These are phyloP conservation scores for Monilinia vaccinii-corymbosi DNA, from an alignment of 2,329 filamentous ascomycete species.

Conservation along the genomic window DNA sequence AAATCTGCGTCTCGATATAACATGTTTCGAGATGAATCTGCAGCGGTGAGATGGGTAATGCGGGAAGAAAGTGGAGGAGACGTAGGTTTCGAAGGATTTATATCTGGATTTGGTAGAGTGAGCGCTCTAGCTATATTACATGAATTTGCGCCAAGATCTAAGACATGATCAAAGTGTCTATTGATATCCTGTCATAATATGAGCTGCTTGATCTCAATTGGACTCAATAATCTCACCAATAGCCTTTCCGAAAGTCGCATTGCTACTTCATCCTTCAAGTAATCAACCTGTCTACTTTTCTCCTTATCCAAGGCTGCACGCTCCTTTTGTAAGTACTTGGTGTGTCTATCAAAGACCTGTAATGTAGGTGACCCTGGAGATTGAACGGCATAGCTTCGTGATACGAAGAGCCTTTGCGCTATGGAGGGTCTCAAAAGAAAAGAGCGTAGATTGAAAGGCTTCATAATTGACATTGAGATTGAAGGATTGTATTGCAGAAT, in stretches of 20 bases:
- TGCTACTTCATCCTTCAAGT: constrained; percentile 88
- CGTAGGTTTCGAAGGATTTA: constrained; percentile 40
- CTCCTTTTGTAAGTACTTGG: constrained; percentile 89
- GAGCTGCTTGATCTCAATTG: background rate
- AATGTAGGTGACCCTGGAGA: constrained; percentile 67
- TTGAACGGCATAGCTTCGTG: constrained; percentile 66
- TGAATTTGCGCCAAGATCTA: constrained; percentile 91
- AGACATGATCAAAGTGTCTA: constrained; percentile 69
- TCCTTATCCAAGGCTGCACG: constrained; percentile 64
- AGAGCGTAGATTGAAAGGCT: constrained; percentile 18
- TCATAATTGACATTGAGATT: constrained; percentile 17
- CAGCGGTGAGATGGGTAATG: constrained; percentile 67
- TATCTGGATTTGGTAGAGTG: constrained; percentile 59
- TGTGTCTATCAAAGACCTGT: constrained; percentile 81
- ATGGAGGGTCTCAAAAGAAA: constrained; percentile 18
- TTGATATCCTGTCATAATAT: constrained; percentile 67
- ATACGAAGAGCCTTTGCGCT: constrained; percentile 14
- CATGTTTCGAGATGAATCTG: constrained; percentile 69
- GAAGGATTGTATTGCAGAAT: background rate
- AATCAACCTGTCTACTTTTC: constrained; percentile 73
- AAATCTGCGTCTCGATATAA: constrained; percentile 71
- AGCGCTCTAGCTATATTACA: constrained; percentile 87
- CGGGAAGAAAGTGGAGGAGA: constrained; percentile 59
- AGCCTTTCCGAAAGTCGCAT: constrained; percentile 75
- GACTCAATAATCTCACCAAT: constrained; percentile 43